Evolutionary conservation across 208 protist genomes (phyloP), one percentile per base, ranked within the genome.

Genomic region (Perkinsela sp.): DNA sequence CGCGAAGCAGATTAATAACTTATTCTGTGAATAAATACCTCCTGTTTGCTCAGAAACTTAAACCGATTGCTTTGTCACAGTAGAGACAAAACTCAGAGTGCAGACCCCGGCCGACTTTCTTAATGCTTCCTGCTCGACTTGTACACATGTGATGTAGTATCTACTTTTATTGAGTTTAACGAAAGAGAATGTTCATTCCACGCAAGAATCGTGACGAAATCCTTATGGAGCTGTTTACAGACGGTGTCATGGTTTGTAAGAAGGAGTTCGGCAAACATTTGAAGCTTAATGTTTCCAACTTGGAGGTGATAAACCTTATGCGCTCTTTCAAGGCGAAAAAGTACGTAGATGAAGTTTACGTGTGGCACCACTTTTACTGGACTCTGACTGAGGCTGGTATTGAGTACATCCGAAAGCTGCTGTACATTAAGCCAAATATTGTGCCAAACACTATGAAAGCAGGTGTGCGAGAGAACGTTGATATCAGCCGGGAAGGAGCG

Each of bases 321-420:
- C 40, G 40, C 40, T 57, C 40, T 57, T 57, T 57, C 40, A 57
- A 57, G 40, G 40, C 40, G 22, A 57, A 57, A 57, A 57, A 57
- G 40, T 57, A 57, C 40, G 40, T 57, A n/a, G 40, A 57, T 57
- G 40, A 57, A 57, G 40, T 57, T 57, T 57, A n/a, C 40, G 40
- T 57, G 13, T 57, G 40, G 40, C 6, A 22, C 22, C 40, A 57
- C 40, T 57, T n/a, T 57, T 57, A 57, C 22, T 57, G 40, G 40
- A 57, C 40, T 6, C 40, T 57, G 40, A 57, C 40, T 57, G 40
- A 57, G 13, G 40, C 40, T n/a, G 40, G 40, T 22, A 57, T 57
- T 22, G 40, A 57, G 40, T 57, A 57, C 22, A 57, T 57, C 40
- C 40, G 40, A 6, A 22, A 22, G 6, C 40, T 57, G 6, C 40